Conservation (phyloP, 2,329 filamentous ascomycete species). For the Zalaria obscura region DNA sequence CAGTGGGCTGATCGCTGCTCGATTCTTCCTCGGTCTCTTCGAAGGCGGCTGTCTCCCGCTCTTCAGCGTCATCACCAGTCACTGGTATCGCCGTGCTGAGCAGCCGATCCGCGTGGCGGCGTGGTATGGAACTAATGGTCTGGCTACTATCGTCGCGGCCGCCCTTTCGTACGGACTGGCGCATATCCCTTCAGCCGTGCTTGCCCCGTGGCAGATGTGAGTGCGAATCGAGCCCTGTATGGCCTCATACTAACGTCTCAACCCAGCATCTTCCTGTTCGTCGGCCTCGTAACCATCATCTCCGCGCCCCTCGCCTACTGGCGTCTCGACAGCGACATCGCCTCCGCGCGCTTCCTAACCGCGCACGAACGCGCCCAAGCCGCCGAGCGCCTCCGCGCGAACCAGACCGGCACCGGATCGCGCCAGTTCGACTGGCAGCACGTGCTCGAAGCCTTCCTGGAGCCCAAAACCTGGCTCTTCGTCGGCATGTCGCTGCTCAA, state of each 20-base stretch:
- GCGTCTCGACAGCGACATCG: conserved; percentile 45
- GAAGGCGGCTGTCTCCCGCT: conserved; percentile 37
- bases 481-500: conserved; percentile 36
- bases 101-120: conserved; percentile 13
- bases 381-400: conserved; percentile 39
- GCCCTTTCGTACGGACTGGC: conserved; percentile 10
- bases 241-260: conserved; percentile 36
- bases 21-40: conserved; percentile 26
- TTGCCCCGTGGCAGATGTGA: conserved; percentile 20
- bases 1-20: conserved; percentile 23
- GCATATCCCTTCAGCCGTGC: conserved; percentile 8
- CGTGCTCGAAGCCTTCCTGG: conserved; percentile 40
- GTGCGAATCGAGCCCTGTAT: conserved; percentile 33
- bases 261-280: conserved; percentile 42
- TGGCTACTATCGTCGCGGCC: conserved; percentile 12
- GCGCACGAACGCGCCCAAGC: conserved; percentile 39
- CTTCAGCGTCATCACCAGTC: conserved; percentile 36
- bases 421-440: conserved; percentile 41
- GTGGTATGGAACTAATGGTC: conserved; percentile 13
- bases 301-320: conserved; percentile 45
- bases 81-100: conserved; percentile 15
- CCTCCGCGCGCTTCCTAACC: conserved; percentile 34
- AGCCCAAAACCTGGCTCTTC: conserved; percentile 47
- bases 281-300: conserved; percentile 45
- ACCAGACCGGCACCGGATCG: conserved; percentile 44